These are phyloP conservation scores for Tolypocladium nubicola DNA, from an alignment of 2,329 filamentous ascomycete species.

Conservation along the genomic window DNA sequence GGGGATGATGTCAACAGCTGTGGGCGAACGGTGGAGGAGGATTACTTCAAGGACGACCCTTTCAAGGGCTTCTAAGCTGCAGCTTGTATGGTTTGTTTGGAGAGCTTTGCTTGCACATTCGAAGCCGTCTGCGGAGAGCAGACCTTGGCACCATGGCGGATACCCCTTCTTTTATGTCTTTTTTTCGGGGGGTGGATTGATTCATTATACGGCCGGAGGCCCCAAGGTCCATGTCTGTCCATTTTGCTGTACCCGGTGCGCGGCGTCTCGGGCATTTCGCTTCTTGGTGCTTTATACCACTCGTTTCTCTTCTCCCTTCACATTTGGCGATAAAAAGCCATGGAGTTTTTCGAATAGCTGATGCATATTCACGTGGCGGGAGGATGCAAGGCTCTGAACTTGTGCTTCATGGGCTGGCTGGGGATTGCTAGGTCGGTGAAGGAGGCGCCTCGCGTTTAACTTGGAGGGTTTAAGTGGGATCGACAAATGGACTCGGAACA, in stretches of 20 bases:
- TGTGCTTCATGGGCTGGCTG: not conserved
- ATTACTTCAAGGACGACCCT: constrained; percentile 49
- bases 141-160: constrained; percentile 5
- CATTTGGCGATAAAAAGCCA: not conserved
- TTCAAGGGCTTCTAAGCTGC: constrained; percentile 46
- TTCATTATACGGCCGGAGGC: not conserved
- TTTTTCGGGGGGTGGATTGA: not conserved
- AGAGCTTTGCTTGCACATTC: not conserved
- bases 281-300: not conserved
- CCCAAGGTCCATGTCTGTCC: not conserved
- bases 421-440: not conserved
- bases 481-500: not conserved
- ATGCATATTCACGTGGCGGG: not conserved
- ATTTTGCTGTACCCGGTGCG: not conserved
- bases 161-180: constrained; percentile 5
- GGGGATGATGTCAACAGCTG: constrained; percentile 39
- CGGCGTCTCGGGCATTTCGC: not conserved
- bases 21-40: constrained; percentile 40
- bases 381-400: not conserved
- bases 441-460: not conserved
- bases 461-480: not conserved
- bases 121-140: not conserved
- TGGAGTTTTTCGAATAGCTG: not conserved
- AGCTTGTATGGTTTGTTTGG: not conserved
- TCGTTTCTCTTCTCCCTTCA: no score